These are phyloP conservation scores for Hansfordia pulvinata DNA, from an alignment of 2,329 filamentous ascomycete species.

Conservation along the genomic window DNA sequence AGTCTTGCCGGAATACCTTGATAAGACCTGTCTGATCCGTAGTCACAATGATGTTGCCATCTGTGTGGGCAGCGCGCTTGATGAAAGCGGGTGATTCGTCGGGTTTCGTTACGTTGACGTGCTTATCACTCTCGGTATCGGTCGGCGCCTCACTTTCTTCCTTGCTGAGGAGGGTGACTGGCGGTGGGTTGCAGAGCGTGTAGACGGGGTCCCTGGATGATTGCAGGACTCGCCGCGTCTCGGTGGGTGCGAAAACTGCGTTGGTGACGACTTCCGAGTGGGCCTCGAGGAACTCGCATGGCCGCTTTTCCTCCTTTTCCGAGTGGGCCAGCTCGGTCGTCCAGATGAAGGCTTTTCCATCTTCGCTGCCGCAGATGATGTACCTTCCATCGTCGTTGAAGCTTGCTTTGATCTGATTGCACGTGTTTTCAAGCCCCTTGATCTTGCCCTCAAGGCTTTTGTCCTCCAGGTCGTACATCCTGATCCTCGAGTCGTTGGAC, in stretches of 20 bases:
- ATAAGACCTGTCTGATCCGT: slow-evolving; percentile 80
- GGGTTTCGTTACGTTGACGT: slow-evolving; percentile 24
- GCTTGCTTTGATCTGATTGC: slow-evolving; percentile 77
- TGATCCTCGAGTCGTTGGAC: slow-evolving; percentile 86
- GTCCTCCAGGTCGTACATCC: slow-evolving; percentile 78
- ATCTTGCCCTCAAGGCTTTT: slow-evolving; percentile 81
- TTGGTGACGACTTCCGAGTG: slow-evolving; percentile 80
- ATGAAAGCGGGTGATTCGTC: slow-evolving; percentile 68
- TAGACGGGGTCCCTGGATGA: slow-evolving; percentile 86
- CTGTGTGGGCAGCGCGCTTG: slow-evolving; percentile 58
- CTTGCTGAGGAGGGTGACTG: slow-evolving; percentile 65
- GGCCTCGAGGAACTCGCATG: slow-evolving; percentile 82
- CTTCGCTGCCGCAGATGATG: slow-evolving; percentile 87
- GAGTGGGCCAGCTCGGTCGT: slow-evolving; percentile 44
- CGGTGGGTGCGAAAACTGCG: slow-evolving; percentile 72
- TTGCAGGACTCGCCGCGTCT: slow-evolving; percentile 64
- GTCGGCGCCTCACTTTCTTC: slow-evolving; percentile 41
- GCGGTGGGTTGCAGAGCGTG: slow-evolving; percentile 89
- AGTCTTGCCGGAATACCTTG: slow-evolving; percentile 93
- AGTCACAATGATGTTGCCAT: slow-evolving; percentile 85
- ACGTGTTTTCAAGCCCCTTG: slow-evolving; percentile 79
- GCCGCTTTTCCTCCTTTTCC: slow-evolving; percentile 64
- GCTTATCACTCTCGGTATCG: slow-evolving; percentile 13
- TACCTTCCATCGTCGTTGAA: slow-evolving; percentile 81
- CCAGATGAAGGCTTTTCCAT: slow-evolving; percentile 86